Evolutionary conservation across 2,329 filamentous ascomycete genomes (phyloP), one percentile per base, ranked within the genome.

Genomic region (Alternaria sp.): DNA sequence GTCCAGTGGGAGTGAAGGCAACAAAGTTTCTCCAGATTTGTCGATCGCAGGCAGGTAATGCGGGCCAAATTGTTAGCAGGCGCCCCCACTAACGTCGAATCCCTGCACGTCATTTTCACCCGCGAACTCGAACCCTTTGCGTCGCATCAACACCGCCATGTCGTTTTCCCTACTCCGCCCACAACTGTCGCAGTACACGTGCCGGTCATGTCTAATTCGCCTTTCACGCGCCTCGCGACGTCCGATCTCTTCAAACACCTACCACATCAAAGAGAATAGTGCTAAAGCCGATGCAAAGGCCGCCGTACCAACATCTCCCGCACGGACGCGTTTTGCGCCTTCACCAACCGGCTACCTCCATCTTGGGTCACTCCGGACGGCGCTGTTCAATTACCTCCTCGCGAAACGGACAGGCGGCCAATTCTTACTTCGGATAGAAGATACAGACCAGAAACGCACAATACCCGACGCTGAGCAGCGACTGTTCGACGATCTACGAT

Each of bases 271-370:
- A 45, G 49, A 53, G 5, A 53, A 18, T 2, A 28, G 0, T 12
- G 18, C 7, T 60, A 62, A 15, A 64, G 69, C 33, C 37, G 15
- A 41, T 18, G 45, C 41, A 41, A 66, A 65, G 47, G 51, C 65
- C n/a, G 58, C 70, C n/a, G 70, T 79, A 21, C 75, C 77, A 6
- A 61, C 70, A 12, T 63, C 58, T 15, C 76, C 78, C 20, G 77
- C 77, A 51, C 86, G 93, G 78, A 93, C 96, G 18, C 90, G 96
- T 50, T 99, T 99, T 80, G 96, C 96, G 1, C 96, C 96, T 0
- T 98, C 96, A 2, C 96, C 96, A 0, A 99, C 96, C 0, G 96
- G 96, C 2, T 94, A 95, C 73, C 86, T 99, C 23, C 96, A 99
- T 80, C 85, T 99, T 12, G 96, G 96, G 5, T 97, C 94, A 0